Percentiles rank a stretch among this genome's conserved stretches.
Evolutionary conservation across 1,284 basidiomycete genomes (phyloP).

Genomic region (Anthracocystis setariae): DNA sequence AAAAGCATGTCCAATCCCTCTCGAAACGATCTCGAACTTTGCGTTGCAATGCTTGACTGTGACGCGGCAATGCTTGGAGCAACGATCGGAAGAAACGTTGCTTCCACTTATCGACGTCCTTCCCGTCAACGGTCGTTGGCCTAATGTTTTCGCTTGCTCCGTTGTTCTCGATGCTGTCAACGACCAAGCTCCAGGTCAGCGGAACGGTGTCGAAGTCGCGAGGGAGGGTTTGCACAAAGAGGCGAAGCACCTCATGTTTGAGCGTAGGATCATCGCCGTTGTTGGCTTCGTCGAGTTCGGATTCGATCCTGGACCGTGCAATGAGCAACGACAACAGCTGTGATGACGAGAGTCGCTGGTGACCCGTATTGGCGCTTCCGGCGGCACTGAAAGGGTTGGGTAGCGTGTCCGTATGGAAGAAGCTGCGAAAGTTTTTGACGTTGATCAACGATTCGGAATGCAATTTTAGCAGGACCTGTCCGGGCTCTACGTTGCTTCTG

Average conservation of each 20-base stretch:
- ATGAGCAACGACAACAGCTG: conserved; percentile 40
- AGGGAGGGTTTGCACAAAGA: conserved; percentile 51
- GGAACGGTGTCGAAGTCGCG: conserved; percentile 43
- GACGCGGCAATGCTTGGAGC: conserved; percentile 32
- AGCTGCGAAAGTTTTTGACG: conserved; percentile 22
- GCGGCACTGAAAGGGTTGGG: conserved; percentile 10
- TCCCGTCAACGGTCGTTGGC: not conserved
- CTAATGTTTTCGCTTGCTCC: not conserved
- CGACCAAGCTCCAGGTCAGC: conserved; percentile 39
- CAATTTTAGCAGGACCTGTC: conserved; percentile 29
- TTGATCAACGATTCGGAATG: conserved; percentile 29
- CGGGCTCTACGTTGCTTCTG: conserved; percentile 24
- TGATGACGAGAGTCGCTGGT: conserved; percentile 16
- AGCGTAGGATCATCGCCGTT: not conserved
- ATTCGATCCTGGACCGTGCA: conserved; percentile 14
- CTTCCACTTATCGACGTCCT: not conserved
- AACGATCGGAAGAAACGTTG: conserved; percentile 17
- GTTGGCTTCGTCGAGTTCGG: not conserved
- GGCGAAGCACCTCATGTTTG: conserved; percentile 22
- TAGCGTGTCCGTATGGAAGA: conserved; percentile 22
- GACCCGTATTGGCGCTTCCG: not conserved
- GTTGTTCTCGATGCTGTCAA: not conserved
- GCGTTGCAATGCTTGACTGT: conserved; percentile 15
- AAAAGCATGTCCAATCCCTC: conserved; percentile 38
- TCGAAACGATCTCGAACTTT: conserved; percentile 44